These are phyloP conservation scores for Saccharata proteae DNA, from an alignment of 2,329 filamentous ascomycete genomes.

Conservation along the genomic window DNA sequence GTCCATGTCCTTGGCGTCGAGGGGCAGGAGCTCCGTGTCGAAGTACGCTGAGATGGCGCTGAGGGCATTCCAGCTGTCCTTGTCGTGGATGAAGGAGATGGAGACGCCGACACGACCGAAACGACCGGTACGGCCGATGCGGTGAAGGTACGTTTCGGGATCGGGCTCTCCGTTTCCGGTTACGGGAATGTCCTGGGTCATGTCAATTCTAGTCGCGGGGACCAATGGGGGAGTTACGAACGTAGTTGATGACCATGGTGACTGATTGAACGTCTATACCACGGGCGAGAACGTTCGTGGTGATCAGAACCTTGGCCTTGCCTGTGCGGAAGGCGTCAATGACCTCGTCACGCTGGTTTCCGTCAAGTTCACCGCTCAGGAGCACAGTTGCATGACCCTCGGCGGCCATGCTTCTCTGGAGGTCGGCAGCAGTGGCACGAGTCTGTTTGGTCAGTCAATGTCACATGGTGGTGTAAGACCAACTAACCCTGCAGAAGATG, in stretches of 20 bases:
- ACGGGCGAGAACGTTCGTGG: slow-evolving; percentile 90
- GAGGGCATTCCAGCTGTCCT: slow-evolving; percentile 67
- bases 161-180: slow-evolving; percentile 59
- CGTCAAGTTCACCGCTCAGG: slow-evolving; percentile 79
- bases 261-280: slow-evolving; percentile 89
- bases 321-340: slow-evolving; percentile 80
- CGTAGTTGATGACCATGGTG: slow-evolving; percentile 97
- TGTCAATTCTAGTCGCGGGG: slow-evolving; percentile 10
- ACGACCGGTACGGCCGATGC: slow-evolving; percentile 90
- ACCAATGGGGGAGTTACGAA: slow-evolving; percentile 21
- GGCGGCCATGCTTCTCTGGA: slow-evolving; percentile 71
- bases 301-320: slow-evolving; percentile 88
- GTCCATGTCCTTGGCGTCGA: slow-evolving; percentile 86
- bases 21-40: slow-evolving; percentile 64
- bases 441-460: slow-evolving; percentile 42
- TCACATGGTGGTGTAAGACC: background rate
- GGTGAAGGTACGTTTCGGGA: slow-evolving; percentile 91
- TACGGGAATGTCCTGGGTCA: slow-evolving; percentile 45
- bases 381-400: slow-evolving; percentile 90
- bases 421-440: slow-evolving; percentile 71
- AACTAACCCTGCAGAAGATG: slow-evolving; percentile 80
- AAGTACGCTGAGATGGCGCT: slow-evolving; percentile 71
- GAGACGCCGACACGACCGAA: slow-evolving; percentile 95
- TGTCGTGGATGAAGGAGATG: slow-evolving; percentile 87
- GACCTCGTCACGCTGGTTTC: slow-evolving; percentile 66